Percentiles rank a stretch among this genome's conserved stretches.
Conservation (phyloP, 345 rosid genomes). For the Microthlaspi erraticum region DNA sequence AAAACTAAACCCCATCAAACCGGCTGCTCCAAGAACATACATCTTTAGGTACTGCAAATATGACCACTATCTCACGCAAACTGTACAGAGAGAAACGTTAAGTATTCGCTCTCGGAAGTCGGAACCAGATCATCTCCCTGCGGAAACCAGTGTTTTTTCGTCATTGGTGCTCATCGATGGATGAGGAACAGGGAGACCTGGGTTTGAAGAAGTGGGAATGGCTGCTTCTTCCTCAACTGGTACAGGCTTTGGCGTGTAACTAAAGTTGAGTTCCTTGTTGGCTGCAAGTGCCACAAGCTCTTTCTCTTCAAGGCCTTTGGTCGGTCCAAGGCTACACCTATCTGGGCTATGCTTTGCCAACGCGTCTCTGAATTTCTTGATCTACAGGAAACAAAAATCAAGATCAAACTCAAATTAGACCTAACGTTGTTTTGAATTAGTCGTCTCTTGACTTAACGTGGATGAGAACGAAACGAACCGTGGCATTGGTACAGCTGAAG, state of each 20-base stretch:
- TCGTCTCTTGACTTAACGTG: not conserved
- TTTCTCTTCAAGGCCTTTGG: conserved; percentile 89
- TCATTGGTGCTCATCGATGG: conserved; percentile 18
- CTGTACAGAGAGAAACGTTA: conserved; percentile 39
- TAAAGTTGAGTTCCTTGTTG: conserved; percentile 82
- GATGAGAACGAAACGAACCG: conserved; percentile 67
- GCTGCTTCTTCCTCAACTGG: conserved; percentile 38
- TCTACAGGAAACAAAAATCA: conserved; percentile 47
- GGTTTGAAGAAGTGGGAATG: not conserved
- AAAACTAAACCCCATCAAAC: conserved; percentile 39
- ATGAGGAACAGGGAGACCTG: conserved; percentile 37
- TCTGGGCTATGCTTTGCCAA: conserved; percentile 82
- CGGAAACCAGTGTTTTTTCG: conserved; percentile 35
- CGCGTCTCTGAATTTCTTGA: conserved; percentile 91
- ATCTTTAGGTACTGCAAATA: conserved; percentile 25
- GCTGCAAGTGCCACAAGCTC: conserved; percentile 88
- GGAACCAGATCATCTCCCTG: conserved; percentile 37
- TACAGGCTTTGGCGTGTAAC: conserved; percentile 54
- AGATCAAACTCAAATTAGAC: not conserved
- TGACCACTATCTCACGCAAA: conserved; percentile 21
- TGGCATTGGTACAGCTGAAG: conserved; percentile 97
- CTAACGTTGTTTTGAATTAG: not conserved
- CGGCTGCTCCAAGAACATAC: conserved; percentile 35
- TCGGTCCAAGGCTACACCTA: conserved; percentile 76
- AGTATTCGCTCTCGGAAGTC: conserved; percentile 19